phyloP scores from a whole-genome alignment of 768 basidiomycete genomes.

The Naganishia onofrii region DNA sequence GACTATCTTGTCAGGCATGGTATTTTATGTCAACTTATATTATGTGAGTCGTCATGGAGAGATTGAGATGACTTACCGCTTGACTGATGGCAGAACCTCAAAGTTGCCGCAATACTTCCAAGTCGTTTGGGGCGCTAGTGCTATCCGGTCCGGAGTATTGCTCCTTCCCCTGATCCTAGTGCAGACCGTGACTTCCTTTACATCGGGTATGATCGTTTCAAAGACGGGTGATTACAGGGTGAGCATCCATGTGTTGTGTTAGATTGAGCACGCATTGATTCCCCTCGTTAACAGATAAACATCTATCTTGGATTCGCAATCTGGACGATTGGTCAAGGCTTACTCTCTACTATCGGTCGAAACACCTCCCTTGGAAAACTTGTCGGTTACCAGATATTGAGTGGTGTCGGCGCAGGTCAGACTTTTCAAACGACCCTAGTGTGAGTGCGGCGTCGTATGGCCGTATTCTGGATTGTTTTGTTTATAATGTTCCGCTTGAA shows the following conservation, averaged over 20 bases:
- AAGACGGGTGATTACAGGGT: constrained; percentile 62
- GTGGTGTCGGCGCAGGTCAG: constrained; percentile 64
- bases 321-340: constrained; percentile 70
- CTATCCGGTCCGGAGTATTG: constrained; percentile 65
- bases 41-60: constrained; percentile 53
- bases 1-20: constrained; percentile 63
- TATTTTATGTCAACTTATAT: constrained; percentile 37
- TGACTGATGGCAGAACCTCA: not conserved
- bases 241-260: not conserved
- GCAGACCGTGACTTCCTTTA: constrained; percentile 59
- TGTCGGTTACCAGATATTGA: constrained; percentile 63
- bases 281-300: constrained; percentile 56
- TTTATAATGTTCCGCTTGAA: constrained; percentile 57
- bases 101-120: constrained; percentile 73
- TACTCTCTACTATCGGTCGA: constrained; percentile 64
- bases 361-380: constrained; percentile 58
- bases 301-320: constrained; percentile 65
- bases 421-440: constrained; percentile 44
- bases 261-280: not conserved
- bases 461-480: not conserved
- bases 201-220: constrained; percentile 63
- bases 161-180: constrained; percentile 68
- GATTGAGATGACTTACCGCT: not conserved
- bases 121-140: constrained; percentile 65
- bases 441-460: not conserved